Base-by-base conservation (phyloP, 352 stramenopile genomes). In the Pythium phragmiticola region DNA sequence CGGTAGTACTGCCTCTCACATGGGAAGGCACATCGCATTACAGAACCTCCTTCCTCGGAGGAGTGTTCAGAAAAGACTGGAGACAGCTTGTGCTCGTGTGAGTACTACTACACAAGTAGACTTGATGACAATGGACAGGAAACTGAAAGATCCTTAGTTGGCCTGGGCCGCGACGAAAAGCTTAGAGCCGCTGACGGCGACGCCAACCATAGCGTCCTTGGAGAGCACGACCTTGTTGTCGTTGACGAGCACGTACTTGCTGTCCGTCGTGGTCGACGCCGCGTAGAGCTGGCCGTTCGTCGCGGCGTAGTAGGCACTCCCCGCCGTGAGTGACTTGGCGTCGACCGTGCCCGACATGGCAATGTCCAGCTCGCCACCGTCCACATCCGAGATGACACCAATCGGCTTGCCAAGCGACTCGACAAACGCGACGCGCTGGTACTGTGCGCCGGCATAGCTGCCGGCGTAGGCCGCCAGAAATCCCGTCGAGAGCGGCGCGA, bases 151-250 rank as follows among this genome's bases (percentile, higher is more conserved):
- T 46, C 13, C 43, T 65, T 68, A 73, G 59, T 68, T 73, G 55
- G 34, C 33, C 34, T 65, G 60, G 21, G 47, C 56, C 14, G 60
- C 49, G 23, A 90, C 76, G 41, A 88, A 79, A 12, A 92, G 68
- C 60, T 84, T 87, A 50, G 75, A 75, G 63, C 60, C 66, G 71
- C 76, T 80, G 55, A 93, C 65, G 47, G 84, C 84, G 21, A 91
- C 74, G 49, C 84, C 82, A 12, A 93, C 80, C 28, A 88, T 72
- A 17, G 80, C 72, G 53, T 91, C 82, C 70, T 90, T 91, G 55
- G 84, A 91, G 57, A 91, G 76, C 50, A 93, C 78, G 36, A 90
- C 63, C 58, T 63, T 87, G 75, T 90, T 87, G 65, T 84, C 78
- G 54, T 84, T 71, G 50, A 76, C 83, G 45, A 89, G 75, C 57